Percentiles rank a stretch among this genome's conserved stretches.
phyloP scores from a whole-genome alignment of 2,329 filamentous ascomycete genomes.

The Ophiosphaerella korrae region DNA sequence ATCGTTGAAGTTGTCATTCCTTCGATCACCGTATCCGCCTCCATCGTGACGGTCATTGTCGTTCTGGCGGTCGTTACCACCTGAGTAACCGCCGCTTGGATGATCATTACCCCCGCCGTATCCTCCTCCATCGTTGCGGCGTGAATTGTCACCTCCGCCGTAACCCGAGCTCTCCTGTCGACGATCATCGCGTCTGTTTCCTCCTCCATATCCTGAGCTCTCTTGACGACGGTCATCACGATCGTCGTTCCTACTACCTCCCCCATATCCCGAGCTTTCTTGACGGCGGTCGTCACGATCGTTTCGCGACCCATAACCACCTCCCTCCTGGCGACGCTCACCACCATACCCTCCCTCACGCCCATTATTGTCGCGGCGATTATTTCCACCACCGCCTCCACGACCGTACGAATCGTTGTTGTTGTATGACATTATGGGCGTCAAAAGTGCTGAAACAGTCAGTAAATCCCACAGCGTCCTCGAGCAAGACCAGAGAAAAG shows the following conservation, averaged over 20 bases:
- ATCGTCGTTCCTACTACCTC: conserved; percentile 16
- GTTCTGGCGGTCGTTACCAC: too few relatives aligned
- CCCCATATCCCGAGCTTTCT: conserved; percentile 6
- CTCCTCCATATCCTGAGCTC: conserved; percentile 8
- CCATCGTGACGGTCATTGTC: not conserved
- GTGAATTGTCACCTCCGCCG: conserved; percentile 12
- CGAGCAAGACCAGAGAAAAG: not conserved
- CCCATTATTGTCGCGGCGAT: conserved; percentile 9
- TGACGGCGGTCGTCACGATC: conserved; percentile 24
- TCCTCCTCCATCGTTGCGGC: conserved; percentile 12
- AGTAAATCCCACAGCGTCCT: not conserved
- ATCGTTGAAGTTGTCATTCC: conserved; percentile 1
- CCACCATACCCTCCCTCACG: conserved; percentile 2
- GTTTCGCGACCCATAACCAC: conserved; percentile 6
- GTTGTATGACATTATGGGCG: conserved; percentile 32
- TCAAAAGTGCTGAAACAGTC: not conserved
- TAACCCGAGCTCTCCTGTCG: conserved; percentile 17
- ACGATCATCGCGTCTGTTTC: conserved; percentile 17
- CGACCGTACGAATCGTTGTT: conserved; percentile 27
- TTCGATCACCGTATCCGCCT: conserved; percentile 1
- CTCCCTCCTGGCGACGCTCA: conserved; percentile 19
- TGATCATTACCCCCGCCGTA: conserved; percentile 5
- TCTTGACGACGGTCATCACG: conserved; percentile 9
- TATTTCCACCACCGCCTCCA: conserved; percentile 13
- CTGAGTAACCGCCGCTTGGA: too few relatives aligned